Percentiles rank a stretch among this genome's conserved stretches.
Conservation (phyloP, 2,329 filamentous ascomycete species). For the Fusarium sp. region DNA sequence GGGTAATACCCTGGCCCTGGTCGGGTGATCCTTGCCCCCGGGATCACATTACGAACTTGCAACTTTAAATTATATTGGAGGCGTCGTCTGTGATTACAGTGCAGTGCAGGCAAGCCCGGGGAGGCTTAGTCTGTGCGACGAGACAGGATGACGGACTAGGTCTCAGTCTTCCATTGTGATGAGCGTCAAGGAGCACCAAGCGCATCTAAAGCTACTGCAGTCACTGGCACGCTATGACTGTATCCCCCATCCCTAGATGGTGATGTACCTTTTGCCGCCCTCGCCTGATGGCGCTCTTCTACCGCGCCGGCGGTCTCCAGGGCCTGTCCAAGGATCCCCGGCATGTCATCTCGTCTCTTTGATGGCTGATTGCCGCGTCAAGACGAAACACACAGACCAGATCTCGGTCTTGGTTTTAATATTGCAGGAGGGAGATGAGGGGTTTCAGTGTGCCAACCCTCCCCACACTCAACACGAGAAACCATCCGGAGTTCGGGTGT, state of each 20-base stretch:
- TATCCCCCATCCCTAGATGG: not conserved
- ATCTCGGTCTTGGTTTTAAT: conserved; percentile 15
- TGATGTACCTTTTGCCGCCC: not conserved
- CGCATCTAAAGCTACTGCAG: too few species aligned
- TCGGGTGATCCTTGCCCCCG: conserved; percentile 19
- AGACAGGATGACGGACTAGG: conserved; percentile 8
- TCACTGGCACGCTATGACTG: too few species aligned
- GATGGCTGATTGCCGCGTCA: conserved; percentile 11
- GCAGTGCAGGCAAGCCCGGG: conserved; percentile 17
- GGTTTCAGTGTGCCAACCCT: conserved; percentile 40
- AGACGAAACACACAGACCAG: conserved; percentile 31
- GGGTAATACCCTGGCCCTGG: conserved; percentile 2
- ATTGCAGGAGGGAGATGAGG: conserved; percentile 32
- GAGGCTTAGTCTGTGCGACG: conserved; percentile 26
- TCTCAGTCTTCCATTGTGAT: too few species aligned
- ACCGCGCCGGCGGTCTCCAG: too few species aligned
- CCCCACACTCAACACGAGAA: conserved; percentile 26
- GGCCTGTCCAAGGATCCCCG: not conserved
- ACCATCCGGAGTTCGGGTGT: conserved; percentile 26
- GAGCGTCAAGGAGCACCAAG: too few species aligned
- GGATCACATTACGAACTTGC: conserved; percentile 30
- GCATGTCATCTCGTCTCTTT: conserved; percentile 42
- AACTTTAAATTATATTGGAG: conserved; percentile 38
- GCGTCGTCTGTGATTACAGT: conserved; percentile 20
- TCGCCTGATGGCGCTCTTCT: not conserved